Percentiles rank a stretch among this genome's conserved stretches.
Conservation (phyloP, 192 early-diverging fungal genomes). For the Phycomyces nitens region DNA sequence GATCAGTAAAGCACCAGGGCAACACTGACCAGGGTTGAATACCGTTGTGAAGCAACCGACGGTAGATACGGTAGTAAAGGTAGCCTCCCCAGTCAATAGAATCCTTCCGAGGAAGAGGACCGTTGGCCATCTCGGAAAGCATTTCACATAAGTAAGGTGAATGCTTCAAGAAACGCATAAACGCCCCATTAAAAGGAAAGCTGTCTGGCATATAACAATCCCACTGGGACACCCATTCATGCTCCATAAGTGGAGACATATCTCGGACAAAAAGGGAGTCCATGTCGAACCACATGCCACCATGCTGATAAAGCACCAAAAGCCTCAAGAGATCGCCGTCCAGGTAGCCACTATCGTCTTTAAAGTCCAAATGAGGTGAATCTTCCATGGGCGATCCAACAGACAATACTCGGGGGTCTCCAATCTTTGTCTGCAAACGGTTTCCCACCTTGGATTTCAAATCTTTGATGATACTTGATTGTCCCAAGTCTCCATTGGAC, state of each 20-base stretch:
- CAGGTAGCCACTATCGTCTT: conserved; percentile 38
- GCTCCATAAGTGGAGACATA: conserved; percentile 37
- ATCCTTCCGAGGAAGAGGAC: conserved; percentile 31
- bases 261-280: conserved; percentile 43
- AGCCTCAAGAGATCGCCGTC: conserved; percentile 43
- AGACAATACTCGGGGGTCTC: conserved; percentile 23
- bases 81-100: conserved; percentile 41
- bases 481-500: conserved; percentile 39
- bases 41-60: conserved; percentile 35
- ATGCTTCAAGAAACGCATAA: conserved; percentile 40
- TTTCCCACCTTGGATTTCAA: conserved; percentile 23
- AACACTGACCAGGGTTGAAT: conserved; percentile 35
- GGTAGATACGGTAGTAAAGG: conserved; percentile 38
- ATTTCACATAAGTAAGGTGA: conserved; percentile 47
- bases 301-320: conserved; percentile 39
- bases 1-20: conserved; percentile 47
- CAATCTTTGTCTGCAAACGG: conserved; percentile 22
- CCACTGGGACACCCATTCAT: conserved; percentile 45
- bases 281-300: conserved; percentile 52
- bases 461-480: conserved; percentile 17
- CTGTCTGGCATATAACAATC: conserved; percentile 42
- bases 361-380: conserved; percentile 28
- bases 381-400: conserved; percentile 34
- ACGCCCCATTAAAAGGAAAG: conserved; percentile 43
- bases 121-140: conserved; percentile 35